Evolutionary conservation across 371 early-diverging fungal species (phyloP), one percentile per base, ranked within the genome.

Genomic region (Apophysomyces trapeziformis): DNA sequence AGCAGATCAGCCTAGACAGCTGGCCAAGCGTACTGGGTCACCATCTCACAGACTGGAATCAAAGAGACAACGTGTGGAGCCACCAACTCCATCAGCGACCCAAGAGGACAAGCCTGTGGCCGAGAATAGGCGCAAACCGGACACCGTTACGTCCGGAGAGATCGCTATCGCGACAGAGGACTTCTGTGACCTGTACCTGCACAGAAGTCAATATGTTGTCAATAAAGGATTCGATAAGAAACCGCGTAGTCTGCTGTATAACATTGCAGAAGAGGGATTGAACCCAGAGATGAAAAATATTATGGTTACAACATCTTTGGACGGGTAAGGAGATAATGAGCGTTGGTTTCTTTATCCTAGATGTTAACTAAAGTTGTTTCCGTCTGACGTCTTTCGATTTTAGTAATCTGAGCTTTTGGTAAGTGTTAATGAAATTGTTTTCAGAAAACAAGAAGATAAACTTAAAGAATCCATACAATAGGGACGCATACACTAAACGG

Each of bases 361-460:
- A 39, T 32, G 38, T 14, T 7, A 11, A 37, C n/a, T 65, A 61
- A 45, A 14, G 12, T 39, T 2, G 1, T 26, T 26, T 26, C 32
- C 14, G 5, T n/a, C 18, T 65, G 32, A 26, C 13, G 7, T 16
- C 45, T 59, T 26, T 13, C 38, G 16, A 7, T 16, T 6, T 16
- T 57, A 70, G 71, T 12, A 75, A 78, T 32, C 64, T 76, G 14
- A 74, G 76, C 7, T 76, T 76, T 36, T 79, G 79, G 79, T 70
- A 74, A 64, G 41, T 60, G n/a, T 44, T 26, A 2, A 18, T 16
- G 13, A 1, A 21, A 18, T n/a, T 26, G 32, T 26, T 26, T 26
- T 26, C 32, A 26, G 32, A 26, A 26, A 26, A 26, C 1, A 26
- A 26, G 32, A 26, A 26, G 32, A 26, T 26, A 26, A 26, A 26